Conservation (phyloP, 2,329 filamentous ascomycete species). For the Pestalotiopsis sp. region DNA sequence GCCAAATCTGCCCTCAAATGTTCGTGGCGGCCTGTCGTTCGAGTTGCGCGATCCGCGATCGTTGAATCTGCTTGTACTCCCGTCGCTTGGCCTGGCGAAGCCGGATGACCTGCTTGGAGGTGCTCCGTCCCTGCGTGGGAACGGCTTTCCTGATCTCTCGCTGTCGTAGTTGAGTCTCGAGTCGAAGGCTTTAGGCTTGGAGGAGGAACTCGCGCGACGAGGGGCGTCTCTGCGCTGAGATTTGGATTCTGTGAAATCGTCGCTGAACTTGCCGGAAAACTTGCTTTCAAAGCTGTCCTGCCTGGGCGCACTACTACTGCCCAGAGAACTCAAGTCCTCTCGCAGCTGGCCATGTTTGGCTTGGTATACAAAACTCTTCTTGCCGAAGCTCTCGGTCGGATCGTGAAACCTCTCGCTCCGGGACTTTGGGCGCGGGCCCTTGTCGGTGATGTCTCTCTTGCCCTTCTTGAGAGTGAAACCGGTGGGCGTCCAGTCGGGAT, state of each 20-base stretch:
- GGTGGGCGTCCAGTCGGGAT: conserved; percentile 21
- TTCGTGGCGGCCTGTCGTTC: not conserved
- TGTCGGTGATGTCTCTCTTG: conserved; percentile 54
- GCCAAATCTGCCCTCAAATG: not conserved
- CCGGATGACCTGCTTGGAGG: not conserved
- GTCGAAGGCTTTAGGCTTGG: not conserved
- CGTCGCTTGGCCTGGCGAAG: not conserved
- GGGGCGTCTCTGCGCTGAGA: not conserved
- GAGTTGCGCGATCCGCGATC: not conserved
- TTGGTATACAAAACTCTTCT: conserved; percentile 58
- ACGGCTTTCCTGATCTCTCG: not conserved
- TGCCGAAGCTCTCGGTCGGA: conserved; percentile 51
- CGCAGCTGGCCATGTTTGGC: conserved; percentile 48
- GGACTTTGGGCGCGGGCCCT: conserved; percentile 42
- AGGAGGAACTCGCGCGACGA: not conserved
- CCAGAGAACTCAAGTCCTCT: conserved; percentile 27
- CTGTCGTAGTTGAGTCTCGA: not conserved
- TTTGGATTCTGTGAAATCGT: not conserved
- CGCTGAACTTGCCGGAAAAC: conserved; percentile 1
- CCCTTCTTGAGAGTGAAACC: conserved; percentile 45
- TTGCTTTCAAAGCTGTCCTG: not conserved
- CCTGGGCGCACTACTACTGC: not conserved
- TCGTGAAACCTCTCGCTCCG: conserved; percentile 56
- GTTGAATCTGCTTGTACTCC: not conserved
- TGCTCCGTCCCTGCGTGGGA: not conserved